Evolutionary conservation across 352 stramenopile genomes (phyloP), one percentile per base, ranked within the genome.

Genomic region (Elongisporangium prolatum): DNA sequence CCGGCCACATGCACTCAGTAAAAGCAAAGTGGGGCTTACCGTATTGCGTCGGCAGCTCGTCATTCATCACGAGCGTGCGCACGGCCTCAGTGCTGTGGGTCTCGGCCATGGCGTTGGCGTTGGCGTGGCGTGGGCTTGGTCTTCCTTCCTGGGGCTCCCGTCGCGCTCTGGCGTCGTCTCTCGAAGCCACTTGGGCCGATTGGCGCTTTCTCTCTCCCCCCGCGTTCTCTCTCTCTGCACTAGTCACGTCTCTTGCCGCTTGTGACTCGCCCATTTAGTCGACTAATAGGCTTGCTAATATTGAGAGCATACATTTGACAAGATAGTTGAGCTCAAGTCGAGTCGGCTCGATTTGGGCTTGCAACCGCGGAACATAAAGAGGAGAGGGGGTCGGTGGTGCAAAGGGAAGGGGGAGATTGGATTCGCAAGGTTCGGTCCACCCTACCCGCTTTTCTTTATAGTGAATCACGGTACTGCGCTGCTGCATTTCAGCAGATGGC

Each of bases 11-110:
- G 20, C 44, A 18, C 54, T n/a, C n/a, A n/a, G n/a, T n/a, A n/a
- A 52, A 56, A 13, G 25, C 21, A 14, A 51, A 20, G 9, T 13
- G 5, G 10, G 16, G 52, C 65, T 44, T 67, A 86, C 75, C 73
- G 54, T 65, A 65, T 59, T 72, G 61, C 14, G 58, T 64, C 24
- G 58, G 58, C 20, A 57, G 52, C n/a, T 65, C 65, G 38, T 72
- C 64, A 72, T 74, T 78, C 61, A 74, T 80, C 71, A 81, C 77
- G 56, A 86, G 76, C 49, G 74, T 83, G 63, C 79, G 73, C 48
- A 83, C 71, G 24, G 75, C 67, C 7, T 63, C 50, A 11, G 24
- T 48, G 22, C 72, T 59, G 8, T 63, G 13, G 14, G 56, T 63
- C 61, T 79, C 68, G 37, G 68, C 56, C 71, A 79, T 79, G 38